Conservation (phyloP, 345 rosid species). For the Rhizophora apiculata region DNA sequence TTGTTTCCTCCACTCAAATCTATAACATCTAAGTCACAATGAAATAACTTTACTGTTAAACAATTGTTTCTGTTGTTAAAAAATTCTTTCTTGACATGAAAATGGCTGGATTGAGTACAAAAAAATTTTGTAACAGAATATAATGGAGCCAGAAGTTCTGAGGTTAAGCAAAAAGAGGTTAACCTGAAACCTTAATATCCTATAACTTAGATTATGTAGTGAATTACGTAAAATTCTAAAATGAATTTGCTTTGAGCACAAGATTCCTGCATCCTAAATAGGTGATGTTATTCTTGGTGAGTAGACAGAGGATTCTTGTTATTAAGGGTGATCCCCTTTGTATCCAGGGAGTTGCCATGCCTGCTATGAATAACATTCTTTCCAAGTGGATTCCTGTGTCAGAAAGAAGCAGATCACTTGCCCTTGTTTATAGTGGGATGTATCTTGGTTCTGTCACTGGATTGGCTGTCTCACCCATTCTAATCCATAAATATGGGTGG, state of each 20-base stretch:
- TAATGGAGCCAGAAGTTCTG: too few relatives aligned
- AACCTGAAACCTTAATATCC: too few relatives aligned
- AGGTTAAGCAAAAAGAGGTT: too few relatives aligned
- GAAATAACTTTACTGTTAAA: too few relatives aligned
- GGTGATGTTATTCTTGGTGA: slow-evolving; percentile 6
- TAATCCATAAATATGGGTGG: slow-evolving; percentile 89
- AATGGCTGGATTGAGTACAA: too few relatives aligned
- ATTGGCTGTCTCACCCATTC: slow-evolving; percentile 72
- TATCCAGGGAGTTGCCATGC: slow-evolving; percentile 97
- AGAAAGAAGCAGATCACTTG: slow-evolving; percentile 96
- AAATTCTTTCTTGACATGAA: too few relatives aligned
- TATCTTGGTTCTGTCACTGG: slow-evolving; percentile 97
- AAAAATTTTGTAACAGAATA: too few relatives aligned
- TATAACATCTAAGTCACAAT: too few relatives aligned
- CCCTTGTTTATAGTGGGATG: slow-evolving; percentile 96
- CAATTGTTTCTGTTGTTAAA: too few relatives aligned
- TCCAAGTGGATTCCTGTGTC: slow-evolving; percentile 99
- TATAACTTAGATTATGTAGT: not conserved
- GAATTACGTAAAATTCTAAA: not conserved
- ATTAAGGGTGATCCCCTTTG: slow-evolving; percentile 26
- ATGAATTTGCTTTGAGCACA: not conserved
- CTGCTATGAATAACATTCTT: slow-evolving; percentile 96
- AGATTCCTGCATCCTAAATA: slow-evolving; percentile 7
- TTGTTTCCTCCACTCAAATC: too few relatives aligned
- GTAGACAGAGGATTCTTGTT: slow-evolving; percentile 20